Evolutionary conservation across 139 green algal genomes (phyloP), one percentile per base, ranked within the genome.

Genomic region (Tetradesmus obliquus): DNA sequence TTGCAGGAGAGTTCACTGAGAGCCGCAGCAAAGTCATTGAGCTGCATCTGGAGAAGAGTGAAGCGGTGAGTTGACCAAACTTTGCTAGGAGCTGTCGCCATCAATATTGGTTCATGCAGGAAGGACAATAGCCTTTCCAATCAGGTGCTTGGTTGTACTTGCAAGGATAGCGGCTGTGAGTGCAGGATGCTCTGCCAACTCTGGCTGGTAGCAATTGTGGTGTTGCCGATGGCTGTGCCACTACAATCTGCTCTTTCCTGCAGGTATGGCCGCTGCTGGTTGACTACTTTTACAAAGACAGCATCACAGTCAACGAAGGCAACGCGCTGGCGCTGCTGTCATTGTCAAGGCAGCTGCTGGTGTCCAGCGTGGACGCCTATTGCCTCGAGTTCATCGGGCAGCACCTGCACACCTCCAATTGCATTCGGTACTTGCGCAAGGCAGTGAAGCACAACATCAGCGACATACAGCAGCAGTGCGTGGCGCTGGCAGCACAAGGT

Each of bases 321-420:
- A 92, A 91, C 58, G 92, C 81, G 54, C 58, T 92, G 58, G 82
- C 88, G 58, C 79, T 94, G 88, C 88, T 94, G 55, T 88, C 92
- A 19, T 88, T 94, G 19, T 90, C 92, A 1, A 84, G 92, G 0
- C 92, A 94, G 88, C 79, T 94, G 88, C 74, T 94, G 88, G 88
- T 94, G 32, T 24, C 62, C 9, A 62, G 79, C 58, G 88, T 94
- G 0, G 88, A 92, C 57, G 60, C 17, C 15, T 89, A 86, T 66
- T 92, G 88, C n/a, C 22, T 24, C 1, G 92, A 92, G 6, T 94
- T 84, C 51, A 74, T 94, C 6, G 20, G 24, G n/a, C n/a, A 71
- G 57, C 88, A 84, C 55, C 55, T 94, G 22, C 6, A 60, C 74
- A 83, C 76, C 20, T 22, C 1, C 84, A 92, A 91, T 74, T 92